These are phyloP conservation scores for Voacanga thouarsii DNA, from an alignment of 257 asterid species.

Conservation along the genomic window DNA sequence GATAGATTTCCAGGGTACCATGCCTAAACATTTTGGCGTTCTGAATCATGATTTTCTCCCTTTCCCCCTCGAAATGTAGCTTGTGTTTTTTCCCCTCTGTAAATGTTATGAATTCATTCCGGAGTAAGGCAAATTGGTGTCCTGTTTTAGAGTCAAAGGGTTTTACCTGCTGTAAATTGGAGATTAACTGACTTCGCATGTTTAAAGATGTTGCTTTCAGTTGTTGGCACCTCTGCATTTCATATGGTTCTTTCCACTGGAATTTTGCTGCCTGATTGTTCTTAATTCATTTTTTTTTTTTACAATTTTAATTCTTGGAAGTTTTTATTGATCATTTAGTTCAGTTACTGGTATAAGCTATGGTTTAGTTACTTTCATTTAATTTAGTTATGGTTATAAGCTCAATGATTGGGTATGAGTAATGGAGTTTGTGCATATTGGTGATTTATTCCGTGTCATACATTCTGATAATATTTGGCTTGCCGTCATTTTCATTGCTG, in stretches of 20 bases:
- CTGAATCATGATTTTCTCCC: not conserved
- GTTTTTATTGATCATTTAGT: not conserved
- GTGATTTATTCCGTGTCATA: not conserved
- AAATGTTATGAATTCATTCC: not conserved
- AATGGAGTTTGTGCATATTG: not conserved
- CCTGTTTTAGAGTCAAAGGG: not conserved
- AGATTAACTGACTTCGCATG: not conserved
- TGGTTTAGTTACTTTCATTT: not conserved
- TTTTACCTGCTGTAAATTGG: slow-evolving; percentile 1
- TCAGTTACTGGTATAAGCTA: not conserved
- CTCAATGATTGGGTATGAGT: not conserved
- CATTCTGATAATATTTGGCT: not conserved
- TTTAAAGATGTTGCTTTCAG: not conserved
- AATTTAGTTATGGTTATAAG: not conserved
- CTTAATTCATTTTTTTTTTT: not conserved
- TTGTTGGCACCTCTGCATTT: not conserved
- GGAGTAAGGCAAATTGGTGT: not conserved
- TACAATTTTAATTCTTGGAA: not conserved
- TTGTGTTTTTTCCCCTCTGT: not conserved
- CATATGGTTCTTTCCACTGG: not conserved
- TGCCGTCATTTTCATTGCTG: not conserved
- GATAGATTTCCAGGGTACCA: not conserved
- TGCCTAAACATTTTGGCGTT: not conserved
- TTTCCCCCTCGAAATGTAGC: not conserved
- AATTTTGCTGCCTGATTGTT: not conserved